These are phyloP conservation scores for Naematelia aurantialba DNA, from an alignment of 768 basidiomycete species.

Conservation along the genomic window DNA sequence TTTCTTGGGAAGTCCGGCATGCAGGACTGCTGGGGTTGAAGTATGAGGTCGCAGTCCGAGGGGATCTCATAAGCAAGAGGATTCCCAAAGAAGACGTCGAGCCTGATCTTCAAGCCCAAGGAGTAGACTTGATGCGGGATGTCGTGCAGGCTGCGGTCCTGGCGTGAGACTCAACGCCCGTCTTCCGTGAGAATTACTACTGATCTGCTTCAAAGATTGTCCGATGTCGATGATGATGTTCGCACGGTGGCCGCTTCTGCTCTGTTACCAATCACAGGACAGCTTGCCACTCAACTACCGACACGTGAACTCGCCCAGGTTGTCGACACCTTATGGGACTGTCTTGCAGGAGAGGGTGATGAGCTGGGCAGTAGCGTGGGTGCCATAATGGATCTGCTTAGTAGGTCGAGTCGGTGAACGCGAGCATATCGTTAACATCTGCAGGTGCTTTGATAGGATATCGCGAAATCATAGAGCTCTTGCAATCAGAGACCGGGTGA, in stretches of 20 bases:
- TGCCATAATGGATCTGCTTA: slow-evolving; percentile 94
- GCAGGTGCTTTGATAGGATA: slow-evolving; percentile 78
- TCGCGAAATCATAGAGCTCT: slow-evolving; percentile 68
- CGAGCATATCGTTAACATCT: background rate
- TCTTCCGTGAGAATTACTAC: background rate
- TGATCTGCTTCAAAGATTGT: slow-evolving; percentile 58
- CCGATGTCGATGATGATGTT: slow-evolving; percentile 92
- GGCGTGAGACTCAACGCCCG: slow-evolving; percentile 59
- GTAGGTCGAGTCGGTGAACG: slow-evolving; percentile 52
- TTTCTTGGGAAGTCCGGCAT: slow-evolving; percentile 96
- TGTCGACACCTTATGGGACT: slow-evolving; percentile 82
- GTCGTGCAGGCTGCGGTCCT: slow-evolving; percentile 87
- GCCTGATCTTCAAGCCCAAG: slow-evolving; percentile 17
- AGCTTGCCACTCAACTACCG: slow-evolving; percentile 67
- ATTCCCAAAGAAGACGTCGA: slow-evolving; percentile 14
- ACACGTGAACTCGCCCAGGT: slow-evolving; percentile 69
- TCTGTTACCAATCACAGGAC: slow-evolving; percentile 76
- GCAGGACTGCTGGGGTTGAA: slow-evolving; percentile 96
- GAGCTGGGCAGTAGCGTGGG: slow-evolving; percentile 95
- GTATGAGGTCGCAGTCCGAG: slow-evolving; percentile 92
- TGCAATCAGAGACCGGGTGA: slow-evolving; percentile 50
- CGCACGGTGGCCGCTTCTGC: slow-evolving; percentile 91
- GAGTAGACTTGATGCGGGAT: slow-evolving; percentile 59
- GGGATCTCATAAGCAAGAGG: slow-evolving; percentile 64
- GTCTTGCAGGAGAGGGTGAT: slow-evolving; percentile 87